Conservation (phyloP, 768 basidiomycete genomes). For the Macrolepiota fuliginosa region DNA sequence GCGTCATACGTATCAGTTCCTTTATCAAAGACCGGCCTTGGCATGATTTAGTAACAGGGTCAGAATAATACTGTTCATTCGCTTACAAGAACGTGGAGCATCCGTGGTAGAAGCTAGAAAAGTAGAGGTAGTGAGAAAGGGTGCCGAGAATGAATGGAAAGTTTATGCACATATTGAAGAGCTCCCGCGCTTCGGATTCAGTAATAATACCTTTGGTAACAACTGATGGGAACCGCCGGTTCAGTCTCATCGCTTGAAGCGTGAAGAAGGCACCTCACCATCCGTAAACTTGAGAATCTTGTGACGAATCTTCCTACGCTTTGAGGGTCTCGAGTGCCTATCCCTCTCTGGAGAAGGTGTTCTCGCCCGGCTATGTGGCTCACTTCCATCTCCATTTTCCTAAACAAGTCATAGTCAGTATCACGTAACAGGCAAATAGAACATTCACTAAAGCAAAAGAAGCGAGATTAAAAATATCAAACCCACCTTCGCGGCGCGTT, state of each 20-base stretch:
- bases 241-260: conserved; percentile 4
- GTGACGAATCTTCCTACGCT: conserved; percentile 72
- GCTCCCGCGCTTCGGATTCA: conserved; percentile 79
- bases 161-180: conserved; percentile 75
- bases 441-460: conserved; percentile 12
- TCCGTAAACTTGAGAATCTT: conserved; percentile 69
- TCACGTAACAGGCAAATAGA: conserved; percentile 12
- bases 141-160: conserved; percentile 7
- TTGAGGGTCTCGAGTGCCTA: conserved; percentile 61
- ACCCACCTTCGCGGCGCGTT: conserved; percentile 72
- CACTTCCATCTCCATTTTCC: conserved; percentile 79
- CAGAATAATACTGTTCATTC: conserved; percentile 27
- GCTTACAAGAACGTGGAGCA: conserved; percentile 55
- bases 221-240: conserved; percentile 40
- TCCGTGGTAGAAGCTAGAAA: conserved; percentile 81
- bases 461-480: conserved; percentile 6
- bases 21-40: conserved; percentile 78
- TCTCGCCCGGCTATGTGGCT: conserved; percentile 71
- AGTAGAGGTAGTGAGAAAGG: conserved; percentile 12
- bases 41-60: conserved; percentile 43
- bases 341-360: conserved; percentile 64
- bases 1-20: conserved; percentile 83
- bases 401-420: conserved; percentile 22
- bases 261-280: conserved; percentile 40
- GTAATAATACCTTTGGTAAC: conserved; percentile 81